A percentile compares a stretch with the other conserved stretches of the same genome.
Evolutionary conservation across 225 moss, liverwort and hornwort species (phyloP).

Genomic region (Bryum argenteum): DNA sequence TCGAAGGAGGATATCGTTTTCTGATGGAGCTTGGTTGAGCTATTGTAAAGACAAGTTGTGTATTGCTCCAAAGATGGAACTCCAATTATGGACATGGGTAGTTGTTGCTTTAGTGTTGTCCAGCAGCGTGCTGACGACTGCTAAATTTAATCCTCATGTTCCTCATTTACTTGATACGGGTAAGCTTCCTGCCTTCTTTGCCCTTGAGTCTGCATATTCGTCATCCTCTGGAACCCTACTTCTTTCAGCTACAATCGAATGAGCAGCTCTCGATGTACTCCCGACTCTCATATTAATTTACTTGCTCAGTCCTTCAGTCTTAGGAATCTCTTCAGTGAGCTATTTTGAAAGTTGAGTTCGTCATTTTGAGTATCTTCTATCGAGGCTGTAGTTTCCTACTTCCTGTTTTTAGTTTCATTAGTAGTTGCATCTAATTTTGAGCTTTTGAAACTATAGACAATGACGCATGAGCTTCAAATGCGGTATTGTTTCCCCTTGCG

Average conservation of each 20-base stretch:
- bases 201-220: neutral
- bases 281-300: slow-evolving; percentile 1
- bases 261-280: neutral
- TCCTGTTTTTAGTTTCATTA: slow-evolving; percentile 8
- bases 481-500: slow-evolving; percentile 20
- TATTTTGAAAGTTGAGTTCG: slow-evolving; percentile 2
- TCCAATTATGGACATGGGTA: slow-evolving; percentile 36
- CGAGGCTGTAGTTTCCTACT: neutral
- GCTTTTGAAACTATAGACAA: neutral
- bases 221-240: neutral
- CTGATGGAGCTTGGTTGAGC: slow-evolving; percentile 40
- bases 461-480: slow-evolving; percentile 8
- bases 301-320: slow-evolving; percentile 9
- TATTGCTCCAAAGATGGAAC: slow-evolving; percentile 36
- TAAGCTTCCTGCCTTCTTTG: slow-evolving; percentile 33
- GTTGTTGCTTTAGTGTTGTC: slow-evolving; percentile 36
- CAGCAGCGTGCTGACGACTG: slow-evolving; percentile 46
- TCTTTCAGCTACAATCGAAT: slow-evolving; percentile 2
- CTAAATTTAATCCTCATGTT: slow-evolving; percentile 49
- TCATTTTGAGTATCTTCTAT: neutral
- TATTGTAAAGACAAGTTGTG: slow-evolving; percentile 25
- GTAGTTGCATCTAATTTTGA: neutral
- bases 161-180: slow-evolving; percentile 50
- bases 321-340: slow-evolving; percentile 12
- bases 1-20: slow-evolving; percentile 12